Percentiles rank a stretch among this genome's conserved stretches.
Conservation (phyloP, 2,329 filamentous ascomycete genomes). For the Fusarium coffeatum region DNA sequence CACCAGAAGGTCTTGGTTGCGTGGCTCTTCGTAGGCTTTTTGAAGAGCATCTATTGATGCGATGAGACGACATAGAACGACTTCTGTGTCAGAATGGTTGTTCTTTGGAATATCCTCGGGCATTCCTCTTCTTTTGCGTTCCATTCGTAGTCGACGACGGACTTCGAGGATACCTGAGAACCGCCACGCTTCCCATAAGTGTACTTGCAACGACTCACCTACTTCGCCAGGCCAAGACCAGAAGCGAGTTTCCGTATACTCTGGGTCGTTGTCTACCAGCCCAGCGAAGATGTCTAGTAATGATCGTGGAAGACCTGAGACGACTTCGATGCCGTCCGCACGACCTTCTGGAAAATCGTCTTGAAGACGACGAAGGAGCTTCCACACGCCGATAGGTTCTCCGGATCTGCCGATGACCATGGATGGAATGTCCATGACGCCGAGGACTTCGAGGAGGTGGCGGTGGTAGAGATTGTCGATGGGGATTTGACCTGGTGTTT, state of each 20-base stretch:
- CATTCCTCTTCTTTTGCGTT: conserved; percentile 11
- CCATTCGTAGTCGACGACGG: conserved; percentile 34
- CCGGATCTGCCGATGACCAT: conserved; percentile 33
- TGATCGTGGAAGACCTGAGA: conserved; percentile 38
- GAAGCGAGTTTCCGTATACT: conserved; percentile 32
- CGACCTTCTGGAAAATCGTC: conserved; percentile 24
- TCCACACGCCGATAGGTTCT: conserved; percentile 39
- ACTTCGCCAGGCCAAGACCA: conserved; percentile 41
- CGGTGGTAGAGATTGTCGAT: conserved; percentile 28
- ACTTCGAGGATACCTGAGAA: conserved; percentile 39
- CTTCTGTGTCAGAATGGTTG: conserved; percentile 20
- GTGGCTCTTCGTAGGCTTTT: conserved; percentile 35
- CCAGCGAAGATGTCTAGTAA: conserved; percentile 38
- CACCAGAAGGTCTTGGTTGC: conserved; percentile 35
- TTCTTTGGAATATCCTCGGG: not conserved
- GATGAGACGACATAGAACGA: conserved; percentile 40
- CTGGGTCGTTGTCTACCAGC: conserved; percentile 36
- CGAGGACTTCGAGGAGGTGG: conserved; percentile 39
- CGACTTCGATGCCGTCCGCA: conserved; percentile 26
- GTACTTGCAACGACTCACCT: conserved; percentile 39
- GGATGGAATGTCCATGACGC: conserved; percentile 41
- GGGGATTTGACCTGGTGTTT: conserved; percentile 10
- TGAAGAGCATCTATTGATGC: conserved; percentile 40
- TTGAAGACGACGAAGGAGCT: conserved; percentile 36
- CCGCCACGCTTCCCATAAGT: conserved; percentile 43